Conservation (phyloP, 1,284 basidiomycete species). For the Trametes pubescens region DNA sequence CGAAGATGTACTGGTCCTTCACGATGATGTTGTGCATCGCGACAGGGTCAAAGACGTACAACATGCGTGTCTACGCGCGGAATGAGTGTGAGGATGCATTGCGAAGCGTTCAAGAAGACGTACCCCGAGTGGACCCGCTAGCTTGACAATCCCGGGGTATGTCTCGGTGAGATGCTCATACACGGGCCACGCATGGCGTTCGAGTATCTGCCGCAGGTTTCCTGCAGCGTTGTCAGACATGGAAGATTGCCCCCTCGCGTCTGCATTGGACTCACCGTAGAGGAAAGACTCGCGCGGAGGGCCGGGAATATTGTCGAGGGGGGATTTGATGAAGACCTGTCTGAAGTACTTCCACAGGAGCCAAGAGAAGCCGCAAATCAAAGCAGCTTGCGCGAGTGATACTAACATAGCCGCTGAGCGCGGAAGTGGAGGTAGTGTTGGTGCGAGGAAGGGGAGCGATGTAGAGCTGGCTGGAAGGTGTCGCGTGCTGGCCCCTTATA, state of each 20-base stretch:
- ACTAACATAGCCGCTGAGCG: neutral
- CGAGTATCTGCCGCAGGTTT: slow-evolving; percentile 28
- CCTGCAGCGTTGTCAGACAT: slow-evolving; percentile 13
- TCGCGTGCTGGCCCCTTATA: neutral
- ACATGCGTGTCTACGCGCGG: slow-evolving; percentile 19
- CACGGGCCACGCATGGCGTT: slow-evolving; percentile 31
- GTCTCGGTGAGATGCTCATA: slow-evolving; percentile 22
- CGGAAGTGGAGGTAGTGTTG: neutral
- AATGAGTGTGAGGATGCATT: neutral
- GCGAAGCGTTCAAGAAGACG: neutral
- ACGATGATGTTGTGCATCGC: slow-evolving; percentile 31
- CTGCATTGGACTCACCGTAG: slow-evolving; percentile 9
- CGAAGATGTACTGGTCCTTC: slow-evolving; percentile 31
- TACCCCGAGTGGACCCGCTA: slow-evolving; percentile 26
- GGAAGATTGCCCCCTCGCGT: neutral
- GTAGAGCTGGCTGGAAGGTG: too few species aligned
- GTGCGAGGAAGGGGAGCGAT: neutral
- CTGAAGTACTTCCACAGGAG: slow-evolving; percentile 29
- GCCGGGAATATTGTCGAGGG: slow-evolving; percentile 30
- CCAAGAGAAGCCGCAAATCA: slow-evolving; percentile 40
- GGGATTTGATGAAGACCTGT: slow-evolving; percentile 18
- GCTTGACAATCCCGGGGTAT: slow-evolving; percentile 22
- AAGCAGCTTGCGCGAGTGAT: neutral
- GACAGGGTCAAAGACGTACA: slow-evolving; percentile 31
- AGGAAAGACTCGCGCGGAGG: slow-evolving; percentile 26